Percentiles rank a stretch among this genome's conserved stretches.
phyloP scores from a whole-genome alignment of 192 early-diverging fungal genomes.

The Umbelopsis ramanniana region DNA sequence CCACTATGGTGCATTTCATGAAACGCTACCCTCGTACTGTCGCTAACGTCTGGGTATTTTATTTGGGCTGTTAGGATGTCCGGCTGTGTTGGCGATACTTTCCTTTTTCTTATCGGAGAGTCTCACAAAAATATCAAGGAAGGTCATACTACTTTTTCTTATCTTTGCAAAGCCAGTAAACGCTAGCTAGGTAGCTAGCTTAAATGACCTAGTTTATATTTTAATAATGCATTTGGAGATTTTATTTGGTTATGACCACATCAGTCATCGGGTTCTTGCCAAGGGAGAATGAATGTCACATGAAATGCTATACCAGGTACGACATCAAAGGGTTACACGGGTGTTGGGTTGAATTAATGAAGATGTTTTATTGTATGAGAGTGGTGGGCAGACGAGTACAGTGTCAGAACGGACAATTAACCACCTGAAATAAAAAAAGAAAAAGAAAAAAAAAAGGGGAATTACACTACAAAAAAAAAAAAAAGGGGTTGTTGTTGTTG shows the following conservation, averaged over 20 bases:
- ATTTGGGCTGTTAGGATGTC: too few relatives aligned
- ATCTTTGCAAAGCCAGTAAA: too few relatives aligned
- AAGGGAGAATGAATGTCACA: background rate
- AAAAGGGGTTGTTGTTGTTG: background rate
- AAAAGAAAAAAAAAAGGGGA: conserved; percentile 2
- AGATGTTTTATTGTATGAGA: conserved; percentile 2
- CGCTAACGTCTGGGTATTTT: background rate
- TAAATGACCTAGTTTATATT: too few relatives aligned
- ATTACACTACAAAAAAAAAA: conserved; percentile 18
- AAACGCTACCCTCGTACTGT: background rate
- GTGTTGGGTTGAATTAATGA: background rate
- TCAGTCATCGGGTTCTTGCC: too few relatives aligned
- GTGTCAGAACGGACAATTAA: conserved; percentile 17
- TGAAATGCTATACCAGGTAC: background rate
- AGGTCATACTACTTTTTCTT: background rate
- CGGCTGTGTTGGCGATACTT: too few relatives aligned
- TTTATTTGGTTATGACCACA: too few relatives aligned
- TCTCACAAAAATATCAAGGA: background rate
- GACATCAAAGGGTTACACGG: background rate
- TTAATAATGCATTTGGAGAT: too few relatives aligned
- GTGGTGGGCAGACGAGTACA: background rate
- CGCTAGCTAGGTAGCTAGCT: too few relatives aligned
- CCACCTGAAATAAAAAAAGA: background rate
- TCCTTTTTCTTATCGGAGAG: background rate
- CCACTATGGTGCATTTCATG: background rate